Percentiles rank a stretch among this genome's conserved stretches.
phyloP scores from a whole-genome alignment of 306 rosid species.

The Psophocarpus tetragonolobus region DNA sequence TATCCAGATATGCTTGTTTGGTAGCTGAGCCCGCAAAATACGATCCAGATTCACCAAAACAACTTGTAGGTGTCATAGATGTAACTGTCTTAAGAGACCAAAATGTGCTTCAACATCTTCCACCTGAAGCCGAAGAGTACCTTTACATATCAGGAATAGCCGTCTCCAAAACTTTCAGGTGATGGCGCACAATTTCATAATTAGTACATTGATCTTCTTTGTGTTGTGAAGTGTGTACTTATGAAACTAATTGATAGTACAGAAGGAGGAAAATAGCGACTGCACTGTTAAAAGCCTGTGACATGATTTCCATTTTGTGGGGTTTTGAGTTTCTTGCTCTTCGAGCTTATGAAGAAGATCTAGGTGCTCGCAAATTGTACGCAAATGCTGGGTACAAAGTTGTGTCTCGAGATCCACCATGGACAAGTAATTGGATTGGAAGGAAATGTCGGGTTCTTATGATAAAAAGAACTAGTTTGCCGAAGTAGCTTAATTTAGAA shows the following conservation, averaged over 20 bases:
- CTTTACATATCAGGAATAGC: conserved; percentile 86
- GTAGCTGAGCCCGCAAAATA: conserved; percentile 62
- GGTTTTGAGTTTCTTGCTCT: conserved; percentile 71
- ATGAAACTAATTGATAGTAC: conserved; percentile 21
- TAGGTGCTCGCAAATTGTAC: conserved; percentile 75
- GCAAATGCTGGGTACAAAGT: conserved; percentile 71
- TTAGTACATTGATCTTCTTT: neutral
- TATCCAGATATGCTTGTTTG: conserved; percentile 82
- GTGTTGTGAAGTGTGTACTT: neutral
- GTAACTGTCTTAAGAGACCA: conserved; percentile 66
- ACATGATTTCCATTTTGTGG: conserved; percentile 60
- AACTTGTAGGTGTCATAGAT: conserved; percentile 75
- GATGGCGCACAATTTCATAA: neutral
- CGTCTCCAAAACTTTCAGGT: conserved; percentile 69
- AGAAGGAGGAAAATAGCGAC: conserved; percentile 85
- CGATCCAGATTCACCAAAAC: conserved; percentile 29
- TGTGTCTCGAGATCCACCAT: conserved; percentile 71
- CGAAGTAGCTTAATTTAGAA: neutral
- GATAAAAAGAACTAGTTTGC: conserved; percentile 51
- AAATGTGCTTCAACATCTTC: conserved; percentile 59
- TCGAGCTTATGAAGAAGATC: conserved; percentile 84
- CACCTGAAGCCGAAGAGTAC: conserved; percentile 59
- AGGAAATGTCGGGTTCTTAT: conserved; percentile 78
- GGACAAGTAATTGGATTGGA: conserved; percentile 87
- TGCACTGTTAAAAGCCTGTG: conserved; percentile 66